Base-by-base conservation (phyloP, 345 rosid species). In the Reutealis trisperma region DNA sequence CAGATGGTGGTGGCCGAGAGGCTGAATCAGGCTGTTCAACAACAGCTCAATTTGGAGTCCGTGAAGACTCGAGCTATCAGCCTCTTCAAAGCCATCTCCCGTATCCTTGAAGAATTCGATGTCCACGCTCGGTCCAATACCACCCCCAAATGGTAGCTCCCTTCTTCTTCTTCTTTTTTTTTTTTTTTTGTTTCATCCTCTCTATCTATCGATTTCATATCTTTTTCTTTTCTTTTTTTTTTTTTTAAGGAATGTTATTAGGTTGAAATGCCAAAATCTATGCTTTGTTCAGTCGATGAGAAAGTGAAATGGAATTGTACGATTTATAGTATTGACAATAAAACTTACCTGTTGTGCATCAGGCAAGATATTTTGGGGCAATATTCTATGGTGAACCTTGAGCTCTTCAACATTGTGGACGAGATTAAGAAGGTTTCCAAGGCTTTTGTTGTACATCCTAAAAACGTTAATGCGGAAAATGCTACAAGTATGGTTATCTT, bases 301-400 rank as follows among this genome's bases (percentile, higher is more conserved):
- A 63, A 49, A 61, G 68, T 44, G 57, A 16, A 44, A 27, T 13
- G 16, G 57, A 52, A 6, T 54, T 19, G 13, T 58, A 13, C 8
- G 47, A 25, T 24, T 47, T 47, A 4, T 70, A 52, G 15, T 16
- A 16, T 51, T 32, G 37, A 63, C 49, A 52, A 63, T 45, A 18
- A 25, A 11, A 11, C 24, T 72, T 72, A 25, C 27, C 37, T 64
- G 10, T 69, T 70, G 70, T 76, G 34, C 73, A 21, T 25, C 86
- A 92, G 99, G 99, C 94, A 93, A 83, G 97, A 93, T 83, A 88
- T 93, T 71, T 68, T 94, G 85, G 97, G 97, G 71, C 94, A 92
- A 54, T 92, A 91, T 82, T 92, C 97, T 0, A 96, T 91, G 99
- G 88, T 96, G 30, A 94, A 94, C 86, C 91, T 96, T 8, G 99